A percentile compares a stretch with the other conserved stretches of the same genome.
Conservation (phyloP, 768 basidiomycete species). For the Phlebiopsis flavidoalba region DNA sequence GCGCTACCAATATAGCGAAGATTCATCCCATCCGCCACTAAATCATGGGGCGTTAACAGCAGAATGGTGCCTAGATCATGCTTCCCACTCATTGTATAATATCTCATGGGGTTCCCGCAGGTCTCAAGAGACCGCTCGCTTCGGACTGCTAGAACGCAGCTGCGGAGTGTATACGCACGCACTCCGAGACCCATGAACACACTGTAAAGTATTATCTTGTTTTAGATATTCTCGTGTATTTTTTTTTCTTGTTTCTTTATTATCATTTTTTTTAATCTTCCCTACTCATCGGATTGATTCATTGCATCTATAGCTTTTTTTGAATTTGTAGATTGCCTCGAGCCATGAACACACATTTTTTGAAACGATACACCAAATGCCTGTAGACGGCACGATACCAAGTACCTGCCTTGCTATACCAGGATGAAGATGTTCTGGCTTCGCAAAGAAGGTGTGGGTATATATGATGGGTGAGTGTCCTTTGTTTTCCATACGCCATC, state of each 20-base stretch:
- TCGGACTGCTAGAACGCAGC: not conserved
- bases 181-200: no score
- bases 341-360: no score
- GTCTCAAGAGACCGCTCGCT: not conserved
- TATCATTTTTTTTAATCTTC: no score
- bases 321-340: no score
- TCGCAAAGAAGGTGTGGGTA: slow-evolving; percentile 78
- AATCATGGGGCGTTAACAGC: not conserved
- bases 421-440: slow-evolving; percentile 71
- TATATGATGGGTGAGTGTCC: slow-evolving; percentile 81
- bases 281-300: no score
- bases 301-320: no score
- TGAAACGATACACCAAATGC: slow-evolving; percentile 45
- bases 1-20: not conserved
- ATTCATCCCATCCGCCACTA: not conserved
- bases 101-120: not conserved
- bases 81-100: not conserved
- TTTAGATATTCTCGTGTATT: no score
- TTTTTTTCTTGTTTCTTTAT: no score
- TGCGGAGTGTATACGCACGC: not conserved
- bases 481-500: not conserved
- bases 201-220: no score
- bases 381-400: slow-evolving; percentile 75
- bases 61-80: not conserved
- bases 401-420: slow-evolving; percentile 70